Evolutionary conservation across 2,329 filamentous ascomycete genomes (phyloP).

Genomic region (Epichloe gansuensis): DNA sequence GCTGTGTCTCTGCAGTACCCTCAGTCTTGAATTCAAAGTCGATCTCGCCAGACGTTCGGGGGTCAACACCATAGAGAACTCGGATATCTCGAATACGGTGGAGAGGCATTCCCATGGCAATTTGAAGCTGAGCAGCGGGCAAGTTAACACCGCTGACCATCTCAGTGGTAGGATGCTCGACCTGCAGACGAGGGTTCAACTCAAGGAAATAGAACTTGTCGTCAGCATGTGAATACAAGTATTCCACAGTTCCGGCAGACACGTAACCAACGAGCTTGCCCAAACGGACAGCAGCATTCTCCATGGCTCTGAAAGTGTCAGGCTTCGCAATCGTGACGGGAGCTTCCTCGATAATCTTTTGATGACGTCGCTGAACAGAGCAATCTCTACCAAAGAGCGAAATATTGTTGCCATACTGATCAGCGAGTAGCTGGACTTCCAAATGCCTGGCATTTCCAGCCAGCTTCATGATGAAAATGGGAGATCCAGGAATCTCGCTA

Average conservation of each 20-base stretch:
- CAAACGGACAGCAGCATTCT: conserved; percentile 86
- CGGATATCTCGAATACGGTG: conserved; percentile 94
- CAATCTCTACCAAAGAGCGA: conserved; percentile 97
- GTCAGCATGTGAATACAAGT: conserved; percentile 93
- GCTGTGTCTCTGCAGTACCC: conserved; percentile 70
- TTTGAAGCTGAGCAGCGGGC: conserved; percentile 91
- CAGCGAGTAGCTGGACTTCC: conserved; percentile 92
- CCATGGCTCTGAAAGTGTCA: conserved; percentile 88
- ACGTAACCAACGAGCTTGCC: conserved; percentile 95
- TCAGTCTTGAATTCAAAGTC: conserved; percentile 93
- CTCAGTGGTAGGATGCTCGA: conserved; percentile 97
- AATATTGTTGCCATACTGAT: conserved; percentile 99
- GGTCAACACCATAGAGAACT: conserved; percentile 88
- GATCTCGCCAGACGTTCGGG: conserved; percentile 72
- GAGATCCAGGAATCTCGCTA: conserved; percentile 93
- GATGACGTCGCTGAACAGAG: conserved; percentile 93
- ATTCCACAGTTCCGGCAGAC: conserved; percentile 96
- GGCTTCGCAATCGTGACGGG: conserved; percentile 91
- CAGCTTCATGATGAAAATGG: conserved; percentile 99
- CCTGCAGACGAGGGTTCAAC: conserved; percentile 95
- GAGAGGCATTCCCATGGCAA: conserved; percentile 95
- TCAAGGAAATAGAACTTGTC: conserved; percentile 99
- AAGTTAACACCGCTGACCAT: conserved; percentile 98
- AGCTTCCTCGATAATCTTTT: conserved; percentile 99
- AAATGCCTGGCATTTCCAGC: conserved; percentile 92